phyloP scores from a whole-genome alignment of 805 yeast genomes.

The Zygotorulaspora chibaensis region DNA sequence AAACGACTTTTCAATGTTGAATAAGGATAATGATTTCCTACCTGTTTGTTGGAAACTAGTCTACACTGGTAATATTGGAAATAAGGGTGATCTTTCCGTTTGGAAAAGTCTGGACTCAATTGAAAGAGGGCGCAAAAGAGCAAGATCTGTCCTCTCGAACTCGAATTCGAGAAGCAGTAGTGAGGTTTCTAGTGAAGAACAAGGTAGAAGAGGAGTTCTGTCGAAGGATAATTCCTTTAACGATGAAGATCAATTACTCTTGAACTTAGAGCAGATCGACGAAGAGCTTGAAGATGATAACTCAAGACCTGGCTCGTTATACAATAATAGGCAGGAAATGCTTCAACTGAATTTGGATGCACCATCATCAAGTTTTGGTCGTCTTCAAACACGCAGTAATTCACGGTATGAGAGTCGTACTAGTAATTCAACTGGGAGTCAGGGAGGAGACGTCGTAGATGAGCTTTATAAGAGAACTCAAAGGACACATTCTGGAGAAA shows the following conservation, averaged over 20 bases:
- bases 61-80: neutral
- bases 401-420: conserved; percentile 10
- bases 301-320: conserved; percentile 3
- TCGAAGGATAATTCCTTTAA: conserved; percentile 6
- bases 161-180: conserved; percentile 20
- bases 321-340: conserved; percentile 10
- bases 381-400: conserved; percentile 19
- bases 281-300: conserved; percentile 26
- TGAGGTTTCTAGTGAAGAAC: conserved; percentile 26
- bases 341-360: conserved; percentile 25
- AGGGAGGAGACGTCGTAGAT: conserved; percentile 23
- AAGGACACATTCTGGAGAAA: neutral
- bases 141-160: conserved; percentile 12
- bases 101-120: conserved; percentile 4
- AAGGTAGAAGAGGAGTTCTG: conserved; percentile 20
- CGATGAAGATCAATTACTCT: conserved; percentile 14
- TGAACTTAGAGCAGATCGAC: conserved; percentile 30
- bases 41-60: conserved; percentile 17
- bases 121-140: conserved; percentile 25
- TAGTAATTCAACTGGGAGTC: conserved; percentile 1
- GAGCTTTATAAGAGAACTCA: conserved; percentile 17
- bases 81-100: neutral
- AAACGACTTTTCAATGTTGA: conserved; percentile 3
- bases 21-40: conserved; percentile 10
- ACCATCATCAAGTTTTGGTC: conserved; percentile 34